Conservation (phyloP, 345 rosid species). For the Iberis pinnata region DNA sequence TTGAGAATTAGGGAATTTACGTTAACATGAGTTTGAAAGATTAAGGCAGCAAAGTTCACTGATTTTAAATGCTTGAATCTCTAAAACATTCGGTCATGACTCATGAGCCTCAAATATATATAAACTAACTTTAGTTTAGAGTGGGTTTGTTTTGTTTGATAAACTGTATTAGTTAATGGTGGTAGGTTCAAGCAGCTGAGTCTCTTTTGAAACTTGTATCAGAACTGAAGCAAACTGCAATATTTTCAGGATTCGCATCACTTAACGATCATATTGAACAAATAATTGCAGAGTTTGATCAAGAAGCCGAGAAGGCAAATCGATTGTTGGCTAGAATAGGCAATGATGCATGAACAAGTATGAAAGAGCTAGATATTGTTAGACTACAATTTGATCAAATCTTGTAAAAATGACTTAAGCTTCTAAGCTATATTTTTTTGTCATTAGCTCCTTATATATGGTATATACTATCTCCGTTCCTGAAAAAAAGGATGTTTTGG, state of each 20-base stretch:
- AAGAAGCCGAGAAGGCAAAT: conserved; percentile 56
- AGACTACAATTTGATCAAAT: too few relatives aligned
- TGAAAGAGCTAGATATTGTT: conserved; percentile 82
- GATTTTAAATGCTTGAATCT: background rate
- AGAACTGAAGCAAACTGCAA: conserved; percentile 81
- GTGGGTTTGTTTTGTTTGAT: conserved; percentile 1
- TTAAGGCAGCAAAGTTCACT: too few relatives aligned
- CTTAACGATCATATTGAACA: conserved; percentile 79
- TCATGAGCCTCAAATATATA: background rate
- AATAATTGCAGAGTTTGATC: conserved; percentile 56
- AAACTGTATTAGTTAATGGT: conserved; percentile 5
- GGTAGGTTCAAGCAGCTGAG: conserved; percentile 84
- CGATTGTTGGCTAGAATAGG: conserved; percentile 58
- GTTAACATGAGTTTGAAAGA: too few relatives aligned
- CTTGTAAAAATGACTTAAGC: too few relatives aligned
- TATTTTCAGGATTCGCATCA: conserved; percentile 91
- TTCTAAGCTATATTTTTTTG: too few relatives aligned
- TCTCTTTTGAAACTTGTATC: conserved; percentile 79
- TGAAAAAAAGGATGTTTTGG: too few relatives aligned
- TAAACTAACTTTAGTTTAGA: background rate
- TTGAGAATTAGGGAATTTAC: too few relatives aligned
- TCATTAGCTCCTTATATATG: too few relatives aligned
- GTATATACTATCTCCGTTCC: too few relatives aligned
- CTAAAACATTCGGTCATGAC: background rate
- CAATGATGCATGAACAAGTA: conserved; percentile 83